A percentile compares a stretch with the other conserved stretches of the same genome.
phyloP scores from a whole-genome alignment of 495 filamentous ascomycete species.

The Thermochaetoides thermophila region DNA sequence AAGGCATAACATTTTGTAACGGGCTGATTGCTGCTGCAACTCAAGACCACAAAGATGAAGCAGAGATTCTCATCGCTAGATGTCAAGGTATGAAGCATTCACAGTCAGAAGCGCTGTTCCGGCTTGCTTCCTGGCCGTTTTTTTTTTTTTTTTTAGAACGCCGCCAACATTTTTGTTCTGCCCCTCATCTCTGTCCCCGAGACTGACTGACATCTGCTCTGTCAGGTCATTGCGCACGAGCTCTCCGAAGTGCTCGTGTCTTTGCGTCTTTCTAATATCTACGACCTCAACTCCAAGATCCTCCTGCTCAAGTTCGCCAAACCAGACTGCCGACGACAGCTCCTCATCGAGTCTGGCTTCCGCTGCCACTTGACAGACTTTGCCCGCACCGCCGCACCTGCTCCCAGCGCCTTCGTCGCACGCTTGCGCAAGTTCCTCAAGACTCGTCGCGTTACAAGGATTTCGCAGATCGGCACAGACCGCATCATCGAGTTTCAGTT shows the following conservation, averaged over 20 bases:
- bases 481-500: conserved; percentile 86
- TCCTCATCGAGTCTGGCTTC: conserved; percentile 89
- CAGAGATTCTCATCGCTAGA: conserved; percentile 92
- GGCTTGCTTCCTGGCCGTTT: background rate
- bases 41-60: conserved; percentile 89
- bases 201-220: too few species aligned
- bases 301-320: conserved; percentile 88
- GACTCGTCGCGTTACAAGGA: conserved; percentile 64
- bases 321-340: conserved; percentile 68
- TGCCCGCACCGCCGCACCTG: conserved; percentile 65
- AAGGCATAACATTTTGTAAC: too few species aligned
- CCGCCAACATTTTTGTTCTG: background rate
- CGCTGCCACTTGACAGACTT: conserved; percentile 88
- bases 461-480: conserved; percentile 83
- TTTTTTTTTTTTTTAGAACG: background rate
- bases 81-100: conserved; percentile 61
- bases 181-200: too few species aligned
- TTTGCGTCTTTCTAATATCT: conserved; percentile 80
- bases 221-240: conserved; percentile 82
- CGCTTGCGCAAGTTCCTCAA: conserved; percentile 76
- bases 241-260: conserved; percentile 58
- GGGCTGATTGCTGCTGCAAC: too few species aligned
- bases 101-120: too few species aligned
- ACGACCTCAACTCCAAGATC: conserved; percentile 88
- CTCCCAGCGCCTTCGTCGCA: conserved; percentile 70